phyloP scores from a whole-genome alignment of 2,329 filamentous ascomycete genomes.

The Aspergillus sp. region DNA sequence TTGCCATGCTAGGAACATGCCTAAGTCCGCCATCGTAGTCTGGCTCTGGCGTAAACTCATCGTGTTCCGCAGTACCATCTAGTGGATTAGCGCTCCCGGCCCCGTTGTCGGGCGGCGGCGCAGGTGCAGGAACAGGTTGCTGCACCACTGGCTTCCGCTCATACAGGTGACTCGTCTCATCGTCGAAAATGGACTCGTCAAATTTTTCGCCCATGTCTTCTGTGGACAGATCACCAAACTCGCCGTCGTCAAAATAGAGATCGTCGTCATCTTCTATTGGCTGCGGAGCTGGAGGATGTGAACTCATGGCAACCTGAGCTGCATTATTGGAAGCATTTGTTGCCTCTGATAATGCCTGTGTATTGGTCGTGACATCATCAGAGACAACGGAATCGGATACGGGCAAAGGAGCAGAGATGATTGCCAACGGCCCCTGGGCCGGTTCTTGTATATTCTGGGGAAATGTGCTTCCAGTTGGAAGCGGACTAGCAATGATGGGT shows the following conservation, averaged over 20 bases:
- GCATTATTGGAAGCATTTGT: background rate
- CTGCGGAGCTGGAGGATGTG: conserved; percentile 7
- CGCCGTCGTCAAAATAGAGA: conserved; percentile 51
- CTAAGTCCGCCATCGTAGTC: conserved; percentile 25
- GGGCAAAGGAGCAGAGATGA: background rate
- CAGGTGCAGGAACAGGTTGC: conserved; percentile 13
- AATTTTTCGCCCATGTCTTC: conserved; percentile 39
- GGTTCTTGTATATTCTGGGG: background rate
- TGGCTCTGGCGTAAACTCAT: conserved; percentile 11
- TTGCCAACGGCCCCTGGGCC: background rate
- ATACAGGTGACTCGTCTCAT: conserved; percentile 48
- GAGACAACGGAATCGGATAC: background rate
- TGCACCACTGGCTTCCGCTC: conserved; percentile 35
- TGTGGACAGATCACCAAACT: conserved; percentile 43
- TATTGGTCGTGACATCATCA: background rate
- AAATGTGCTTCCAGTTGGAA: conserved; percentile 27
- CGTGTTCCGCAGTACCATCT: conserved; percentile 17
- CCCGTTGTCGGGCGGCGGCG: conserved; percentile 4
- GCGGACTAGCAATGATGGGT: conserved; percentile 38
- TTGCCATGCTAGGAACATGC: conserved; percentile 40
- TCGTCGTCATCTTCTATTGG: conserved; percentile 36
- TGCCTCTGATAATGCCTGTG: background rate
- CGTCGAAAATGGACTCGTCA: conserved; percentile 53
- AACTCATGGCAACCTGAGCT: background rate
- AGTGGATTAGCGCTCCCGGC: conserved; percentile 3